phyloP scores from a whole-genome alignment of 176 grass and related monocot species.

The Aegilops longissima region DNA sequence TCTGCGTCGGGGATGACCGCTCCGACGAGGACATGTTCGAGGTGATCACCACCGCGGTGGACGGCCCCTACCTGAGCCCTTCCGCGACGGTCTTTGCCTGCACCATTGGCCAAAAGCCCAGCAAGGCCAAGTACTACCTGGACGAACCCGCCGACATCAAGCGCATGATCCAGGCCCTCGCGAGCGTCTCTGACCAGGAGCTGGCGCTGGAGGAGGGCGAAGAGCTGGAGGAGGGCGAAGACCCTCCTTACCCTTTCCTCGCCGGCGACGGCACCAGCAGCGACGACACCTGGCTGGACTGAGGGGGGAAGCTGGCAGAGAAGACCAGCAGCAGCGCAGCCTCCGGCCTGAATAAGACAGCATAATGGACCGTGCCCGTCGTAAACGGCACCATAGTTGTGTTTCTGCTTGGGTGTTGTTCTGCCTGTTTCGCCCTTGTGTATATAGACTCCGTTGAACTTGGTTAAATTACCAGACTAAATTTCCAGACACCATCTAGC shows the following conservation, averaged over 20 bases:
- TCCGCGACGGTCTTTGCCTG: conserved; percentile 82
- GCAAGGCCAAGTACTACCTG: conserved; percentile 97
- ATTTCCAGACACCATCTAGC: neutral
- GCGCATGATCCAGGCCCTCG: conserved; percentile 73
- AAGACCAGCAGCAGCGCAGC: neutral
- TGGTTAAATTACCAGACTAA: neutral
- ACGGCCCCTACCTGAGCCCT: conserved; percentile 26
- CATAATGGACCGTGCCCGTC: too few species aligned
- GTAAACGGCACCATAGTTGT: too few species aligned
- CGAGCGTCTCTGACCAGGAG: conserved; percentile 60
- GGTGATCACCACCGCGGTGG: conserved; percentile 55
- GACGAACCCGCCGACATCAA: conserved; percentile 74
- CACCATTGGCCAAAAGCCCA: conserved; percentile 86
- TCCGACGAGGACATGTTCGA: conserved; percentile 99
- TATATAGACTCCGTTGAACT: neutral
- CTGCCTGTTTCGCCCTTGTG: neutral
- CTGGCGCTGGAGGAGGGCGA: too few species aligned
- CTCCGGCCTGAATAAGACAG: neutral
- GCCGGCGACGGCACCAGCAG: neutral
- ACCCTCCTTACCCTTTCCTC: too few species aligned
- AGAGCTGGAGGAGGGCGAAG: neutral
- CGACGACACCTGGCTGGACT: neutral
- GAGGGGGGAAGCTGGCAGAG: conserved; percentile 25
- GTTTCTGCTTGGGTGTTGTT: too few species aligned
- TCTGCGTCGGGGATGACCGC: conserved; percentile 84